Percentiles rank a stretch among this genome's conserved stretches.
Evolutionary conservation across 805 yeast genomes (phyloP).

Genomic region (Saccharomycopsis sp.): DNA sequence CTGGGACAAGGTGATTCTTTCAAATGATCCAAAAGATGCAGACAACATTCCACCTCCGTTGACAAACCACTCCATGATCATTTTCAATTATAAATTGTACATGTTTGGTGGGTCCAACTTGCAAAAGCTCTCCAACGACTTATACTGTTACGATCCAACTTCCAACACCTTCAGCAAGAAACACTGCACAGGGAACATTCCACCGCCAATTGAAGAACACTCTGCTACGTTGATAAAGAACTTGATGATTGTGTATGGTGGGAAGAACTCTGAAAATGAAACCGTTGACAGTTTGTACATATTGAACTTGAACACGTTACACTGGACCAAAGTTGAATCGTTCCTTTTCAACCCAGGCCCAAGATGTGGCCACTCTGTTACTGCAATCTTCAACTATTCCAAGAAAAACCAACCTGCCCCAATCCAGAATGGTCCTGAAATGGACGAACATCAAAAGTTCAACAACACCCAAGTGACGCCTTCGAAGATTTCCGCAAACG

Average conservation of each 20-base stretch:
- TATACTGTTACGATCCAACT: conserved; percentile 72
- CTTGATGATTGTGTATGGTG: conserved; percentile 79
- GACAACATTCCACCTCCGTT: conserved; percentile 59
- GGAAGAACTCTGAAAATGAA: conserved; percentile 66
- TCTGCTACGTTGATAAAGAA: conserved; percentile 74
- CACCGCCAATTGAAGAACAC: conserved; percentile 88
- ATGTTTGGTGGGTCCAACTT: conserved; percentile 90
- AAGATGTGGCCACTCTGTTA: conserved; percentile 85
- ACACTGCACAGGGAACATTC: conserved; percentile 40
- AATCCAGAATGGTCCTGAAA: not conserved
- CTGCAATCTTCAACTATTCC: conserved; percentile 44
- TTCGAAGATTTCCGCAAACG: conserved; percentile 14
- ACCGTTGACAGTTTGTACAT: conserved; percentile 60
- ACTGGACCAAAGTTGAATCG: conserved; percentile 51
- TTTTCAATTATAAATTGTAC: conserved; percentile 69
- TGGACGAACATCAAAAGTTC: conserved; percentile 8
- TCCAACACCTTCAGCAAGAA: conserved; percentile 62
- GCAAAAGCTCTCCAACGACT: conserved; percentile 57
- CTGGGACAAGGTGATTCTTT: conserved; percentile 62
- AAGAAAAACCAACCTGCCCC: conserved; percentile 10
- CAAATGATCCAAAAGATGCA: conserved; percentile 32
- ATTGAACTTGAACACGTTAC: conserved; percentile 61
- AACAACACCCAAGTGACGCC: conserved; percentile 9
- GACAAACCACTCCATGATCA: conserved; percentile 83
- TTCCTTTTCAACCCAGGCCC: conserved; percentile 57